A percentile compares a stretch with the other conserved stretches of the same genome.
These are phyloP conservation scores for Castanopsis chinensis DNA, from an alignment of 306 rosid species.

Conservation along the genomic window DNA sequence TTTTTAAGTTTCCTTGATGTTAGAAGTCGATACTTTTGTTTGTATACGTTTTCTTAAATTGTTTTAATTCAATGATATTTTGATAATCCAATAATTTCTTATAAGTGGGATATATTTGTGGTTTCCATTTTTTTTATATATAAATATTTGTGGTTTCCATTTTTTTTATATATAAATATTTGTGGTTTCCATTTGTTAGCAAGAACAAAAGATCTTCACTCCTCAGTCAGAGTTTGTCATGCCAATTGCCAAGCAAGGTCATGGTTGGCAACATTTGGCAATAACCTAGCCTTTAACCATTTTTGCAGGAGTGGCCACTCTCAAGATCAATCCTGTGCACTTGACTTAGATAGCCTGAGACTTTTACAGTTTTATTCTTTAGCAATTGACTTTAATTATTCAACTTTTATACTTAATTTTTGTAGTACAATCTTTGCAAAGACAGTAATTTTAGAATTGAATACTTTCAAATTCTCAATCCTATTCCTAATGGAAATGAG, in stretches of 20 bases:
- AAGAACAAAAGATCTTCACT: background rate
- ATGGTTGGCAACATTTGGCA: background rate
- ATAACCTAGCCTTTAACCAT: background rate
- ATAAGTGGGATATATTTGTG: background rate
- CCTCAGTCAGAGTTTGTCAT: background rate
- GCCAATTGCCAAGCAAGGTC: background rate
- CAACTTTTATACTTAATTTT: background rate
- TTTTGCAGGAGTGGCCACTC: background rate
- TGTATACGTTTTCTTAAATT: background rate
- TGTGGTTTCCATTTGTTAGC: background rate
- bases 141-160: background rate
- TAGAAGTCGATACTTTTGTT: too few relatives aligned
- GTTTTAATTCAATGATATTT: background rate
- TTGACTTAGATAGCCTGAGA: background rate
- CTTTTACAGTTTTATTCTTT: background rate
- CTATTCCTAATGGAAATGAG: background rate
- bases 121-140: background rate
- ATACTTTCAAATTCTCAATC: background rate
- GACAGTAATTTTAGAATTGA: too few relatives aligned
- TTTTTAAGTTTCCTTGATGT: background rate
- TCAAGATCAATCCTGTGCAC: background rate
- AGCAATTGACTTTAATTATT: background rate
- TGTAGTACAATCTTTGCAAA: background rate
- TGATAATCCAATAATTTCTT: background rate
- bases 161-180: background rate